Evolutionary conservation across 2,329 filamentous ascomycete genomes (phyloP).

Genomic region (Monilinia fructicola): DNA sequence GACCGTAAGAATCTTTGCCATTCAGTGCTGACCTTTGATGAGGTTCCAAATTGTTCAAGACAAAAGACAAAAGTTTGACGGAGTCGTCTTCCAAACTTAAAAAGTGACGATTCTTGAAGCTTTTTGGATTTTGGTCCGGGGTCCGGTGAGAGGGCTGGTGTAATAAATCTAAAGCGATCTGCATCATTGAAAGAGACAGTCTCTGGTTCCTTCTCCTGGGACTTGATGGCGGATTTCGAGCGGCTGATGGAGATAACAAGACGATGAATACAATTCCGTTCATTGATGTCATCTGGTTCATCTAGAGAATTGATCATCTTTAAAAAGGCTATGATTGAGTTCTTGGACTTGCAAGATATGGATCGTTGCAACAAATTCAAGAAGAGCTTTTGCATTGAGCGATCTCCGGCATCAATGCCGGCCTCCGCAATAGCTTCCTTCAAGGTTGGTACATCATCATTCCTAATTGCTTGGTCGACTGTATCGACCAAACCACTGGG

Average conservation of each 20-base stretch:
- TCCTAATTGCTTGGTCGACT: constrained; percentile 69
- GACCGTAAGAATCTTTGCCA: constrained; percentile 73
- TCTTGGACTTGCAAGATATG: constrained; percentile 67
- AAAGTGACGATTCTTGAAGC: constrained; percentile 65
- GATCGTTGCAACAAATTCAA: constrained; percentile 76
- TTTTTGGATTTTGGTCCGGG: constrained; percentile 61
- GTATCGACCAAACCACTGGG: constrained; percentile 66
- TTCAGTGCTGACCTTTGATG: constrained; percentile 67
- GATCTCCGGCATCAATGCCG: constrained; percentile 53
- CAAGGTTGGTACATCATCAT: constrained; percentile 62
- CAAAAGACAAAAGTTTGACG: constrained; percentile 62
- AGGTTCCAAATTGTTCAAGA: constrained; percentile 66
- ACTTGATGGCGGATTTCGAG: constrained; percentile 53
- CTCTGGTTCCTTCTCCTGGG: constrained; percentile 30
- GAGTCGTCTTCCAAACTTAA: constrained; percentile 70
- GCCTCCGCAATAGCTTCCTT: constrained; percentile 57
- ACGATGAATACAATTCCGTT: constrained; percentile 88
- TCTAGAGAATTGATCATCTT: constrained; percentile 69
- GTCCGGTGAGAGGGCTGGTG: constrained; percentile 70
- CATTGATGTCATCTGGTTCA: constrained; percentile 89
- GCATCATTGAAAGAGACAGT: constrained; percentile 46
- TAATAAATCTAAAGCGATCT: constrained; percentile 64
- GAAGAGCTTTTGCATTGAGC: constrained; percentile 64
- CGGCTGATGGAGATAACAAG: constrained; percentile 90
- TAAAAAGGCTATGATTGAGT: constrained; percentile 71